Conservation (phyloP, 2,329 filamentous ascomycete genomes). For the Paracoccidioides brasiliensis region DNA sequence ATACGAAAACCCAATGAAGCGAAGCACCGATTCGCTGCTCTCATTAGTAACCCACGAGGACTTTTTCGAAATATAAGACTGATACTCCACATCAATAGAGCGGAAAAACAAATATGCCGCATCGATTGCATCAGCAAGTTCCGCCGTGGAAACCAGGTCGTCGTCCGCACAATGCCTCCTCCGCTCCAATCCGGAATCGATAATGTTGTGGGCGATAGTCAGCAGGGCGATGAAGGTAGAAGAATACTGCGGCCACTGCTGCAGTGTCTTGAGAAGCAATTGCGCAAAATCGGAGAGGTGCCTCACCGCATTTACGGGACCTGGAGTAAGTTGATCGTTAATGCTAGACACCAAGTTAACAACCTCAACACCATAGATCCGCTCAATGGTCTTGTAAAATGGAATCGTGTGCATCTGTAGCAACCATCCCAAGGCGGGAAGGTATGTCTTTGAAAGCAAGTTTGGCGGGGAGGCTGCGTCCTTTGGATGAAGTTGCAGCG, state of each 20-base stretch:
- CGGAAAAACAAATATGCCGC: slow-evolving; percentile 20
- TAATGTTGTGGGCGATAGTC: slow-evolving; percentile 16
- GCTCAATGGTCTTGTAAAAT: slow-evolving; percentile 24
- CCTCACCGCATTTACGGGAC: slow-evolving; percentile 17
- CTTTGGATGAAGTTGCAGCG: slow-evolving; percentile 19
- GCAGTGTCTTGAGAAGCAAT: slow-evolving; percentile 18
- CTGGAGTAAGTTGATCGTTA: slow-evolving; percentile 17
- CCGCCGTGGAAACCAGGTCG: slow-evolving; percentile 11
- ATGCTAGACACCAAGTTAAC: slow-evolving; percentile 18
- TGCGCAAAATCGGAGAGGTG: slow-evolving; percentile 20
- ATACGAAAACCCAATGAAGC: slow-evolving; percentile 21
- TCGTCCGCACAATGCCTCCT: slow-evolving; percentile 15
- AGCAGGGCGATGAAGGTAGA: slow-evolving; percentile 14
- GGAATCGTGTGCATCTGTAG: slow-evolving; percentile 24
- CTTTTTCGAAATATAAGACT: slow-evolving; percentile 30
- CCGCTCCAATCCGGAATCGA: slow-evolving; percentile 21
- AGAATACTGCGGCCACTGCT: slow-evolving; percentile 19
- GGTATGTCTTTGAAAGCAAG: slow-evolving; percentile 22
- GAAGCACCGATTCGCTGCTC: slow-evolving; percentile 26
- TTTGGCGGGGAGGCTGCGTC: slow-evolving; percentile 19
- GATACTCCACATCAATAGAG: slow-evolving; percentile 24
- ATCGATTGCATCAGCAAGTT: slow-evolving; percentile 12
- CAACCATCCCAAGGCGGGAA: slow-evolving; percentile 24
- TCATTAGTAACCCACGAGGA: slow-evolving; percentile 31
- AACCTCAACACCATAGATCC: slow-evolving; percentile 18